Evolutionary conservation across 352 stramenopile species (phyloP), one percentile per base, ranked within the genome.

Genomic region (Phytophthora cajani): DNA sequence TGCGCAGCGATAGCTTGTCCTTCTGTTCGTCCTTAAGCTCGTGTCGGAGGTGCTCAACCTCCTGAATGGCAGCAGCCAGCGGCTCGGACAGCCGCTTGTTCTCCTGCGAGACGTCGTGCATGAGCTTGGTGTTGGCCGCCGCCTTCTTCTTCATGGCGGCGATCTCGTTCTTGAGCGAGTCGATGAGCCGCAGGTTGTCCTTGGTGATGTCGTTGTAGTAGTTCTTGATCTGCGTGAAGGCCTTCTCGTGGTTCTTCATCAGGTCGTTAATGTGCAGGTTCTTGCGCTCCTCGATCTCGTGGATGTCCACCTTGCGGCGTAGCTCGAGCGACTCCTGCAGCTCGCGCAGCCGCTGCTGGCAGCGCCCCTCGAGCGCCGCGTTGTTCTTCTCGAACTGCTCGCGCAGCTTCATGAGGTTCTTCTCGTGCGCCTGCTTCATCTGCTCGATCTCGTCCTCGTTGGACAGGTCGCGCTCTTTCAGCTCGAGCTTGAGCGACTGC

Each of bases 141-240:
- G 91, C 91, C 64, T 98, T 98, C 72, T 96, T 94, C 72, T 97
- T 97, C 90, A 98, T 97, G 5, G 94, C 89, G n/a, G 78, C 73
- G 60, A 98, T 90, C 77, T 98, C 90, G 64, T 91, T 88, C 79
- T 98, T 97, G 58, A 98, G 85, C 23, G 82, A 92, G 36, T 96
- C 87, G 57, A 98, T 98, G 47, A 98, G 84, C 10, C 92, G 87
- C 23, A 98, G 63, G 69, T 98, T 98, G 75, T 98, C 87, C 56
- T 95, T 92, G 16, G 95, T 98, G 66, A 98, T 98, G 66, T 98
- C 92, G 73, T 98, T 98, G 74, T 98, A 98, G 87, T 98, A 98
- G 57, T 93, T 90, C 66, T 98, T 98, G 85, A 98, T 98, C 82
- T 98, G 91, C 8, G 81, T 87, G 70, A 97, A 97, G 17, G 92